Evolutionary conservation across 179 eudicot genomes (phyloP), one percentile per base, ranked within the genome.

Genomic region (Spergularia azorica): DNA sequence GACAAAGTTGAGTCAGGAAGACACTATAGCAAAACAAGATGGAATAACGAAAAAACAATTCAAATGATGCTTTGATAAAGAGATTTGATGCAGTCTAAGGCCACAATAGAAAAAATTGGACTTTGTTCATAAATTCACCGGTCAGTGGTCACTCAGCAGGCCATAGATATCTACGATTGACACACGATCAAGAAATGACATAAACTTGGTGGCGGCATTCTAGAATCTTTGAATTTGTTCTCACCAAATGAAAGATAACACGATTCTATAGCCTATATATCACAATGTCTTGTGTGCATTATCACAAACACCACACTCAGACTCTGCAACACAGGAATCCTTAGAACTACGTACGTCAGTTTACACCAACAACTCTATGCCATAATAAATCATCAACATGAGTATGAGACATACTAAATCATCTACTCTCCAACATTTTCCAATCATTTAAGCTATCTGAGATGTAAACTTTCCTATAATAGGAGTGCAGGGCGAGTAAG

Each of bases 1-100:
- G 48, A 80, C 52, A 64, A 59, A 79, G 63, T 56, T 55, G 32
- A 21, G 21, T 70, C 67, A 70, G 54, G 16, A 65, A 15, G 48
- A 36, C 18, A 63, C 15, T 52, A 59, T 51, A 21, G 2, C 14
- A 14, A 39, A 54, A 20, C 12, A 32, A 13, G 13, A 63, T 60
- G 12, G 64, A 18, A 32, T 9, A 60, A 26, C 6, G 38, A 26
- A 60, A 60, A 60, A 17, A 60, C 18, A 32, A 32, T 43, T 43
- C 5, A 43, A 3, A 43, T 43, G 48, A 1, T 43, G 8, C 5
- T 43, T 43, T 43, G 48, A 43, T 43, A 26, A 26, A 26, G 32
- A 26, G 32, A 26, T 26, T 26, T 26, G 32, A 26, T 26, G 32
- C 32, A 26, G 32, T 26, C 32, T 26, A 26, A 26, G 32, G 32